Conservation (phyloP, 495 filamentous ascomycete genomes). For the Penicillium verhagenii region DNA sequence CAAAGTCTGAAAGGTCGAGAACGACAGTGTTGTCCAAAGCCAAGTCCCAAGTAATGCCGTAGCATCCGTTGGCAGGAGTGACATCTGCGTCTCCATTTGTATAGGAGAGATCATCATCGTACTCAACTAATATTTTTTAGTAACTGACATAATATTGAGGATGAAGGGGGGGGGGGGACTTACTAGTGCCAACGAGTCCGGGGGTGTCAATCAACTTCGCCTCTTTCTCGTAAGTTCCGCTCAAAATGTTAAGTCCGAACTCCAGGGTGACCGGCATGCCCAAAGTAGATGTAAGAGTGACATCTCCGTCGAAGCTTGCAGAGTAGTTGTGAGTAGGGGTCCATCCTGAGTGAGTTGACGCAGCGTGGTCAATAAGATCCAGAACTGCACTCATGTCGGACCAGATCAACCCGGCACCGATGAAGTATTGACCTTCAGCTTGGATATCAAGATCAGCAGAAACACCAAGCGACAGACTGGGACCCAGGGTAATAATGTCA, state of each 20-base stretch:
- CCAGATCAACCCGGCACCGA: background rate
- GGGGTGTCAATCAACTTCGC: background rate
- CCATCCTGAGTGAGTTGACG: background rate
- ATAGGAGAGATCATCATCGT: background rate
- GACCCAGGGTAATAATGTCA: background rate
- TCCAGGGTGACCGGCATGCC: background rate
- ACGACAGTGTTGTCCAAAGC: background rate
- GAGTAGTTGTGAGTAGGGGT: background rate
- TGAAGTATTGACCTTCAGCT: background rate
- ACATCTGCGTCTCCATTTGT: background rate
- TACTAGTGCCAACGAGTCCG: background rate
- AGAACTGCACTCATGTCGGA: background rate
- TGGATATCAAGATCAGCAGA: background rate
- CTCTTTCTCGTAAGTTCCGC: background rate
- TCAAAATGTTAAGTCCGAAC: background rate
- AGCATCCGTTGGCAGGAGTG: background rate
- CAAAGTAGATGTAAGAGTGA: background rate
- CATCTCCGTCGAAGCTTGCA: background rate
- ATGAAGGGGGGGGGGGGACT: background rate
- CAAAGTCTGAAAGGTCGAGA: background rate
- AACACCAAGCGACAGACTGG: background rate
- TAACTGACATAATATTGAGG: background rate
- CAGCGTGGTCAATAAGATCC: background rate
- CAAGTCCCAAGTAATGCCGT: background rate
- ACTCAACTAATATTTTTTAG: background rate